Evolutionary conservation across 192 early-diverging fungal genomes (phyloP), one percentile per base, ranked within the genome.

Genomic region (Coemansia sp.): DNA sequence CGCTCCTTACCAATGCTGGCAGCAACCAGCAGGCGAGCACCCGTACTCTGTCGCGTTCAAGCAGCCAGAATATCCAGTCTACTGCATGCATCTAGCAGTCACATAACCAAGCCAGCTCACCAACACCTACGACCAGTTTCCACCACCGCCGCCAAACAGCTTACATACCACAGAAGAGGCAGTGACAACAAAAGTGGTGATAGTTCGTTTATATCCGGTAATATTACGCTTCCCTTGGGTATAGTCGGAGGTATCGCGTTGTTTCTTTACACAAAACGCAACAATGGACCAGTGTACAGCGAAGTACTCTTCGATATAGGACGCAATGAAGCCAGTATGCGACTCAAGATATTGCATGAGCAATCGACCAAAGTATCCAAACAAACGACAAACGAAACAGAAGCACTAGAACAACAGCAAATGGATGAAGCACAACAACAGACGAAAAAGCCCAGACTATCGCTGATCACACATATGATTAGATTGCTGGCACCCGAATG

Each of bases 401-500:
- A 45, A 3, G 11, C 50, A 4, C 50, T 14, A 20, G 16, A 29
- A 40, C 55, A 56, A 14, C 42, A 61, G 18, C 14, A 29, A 56
- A 38, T 14, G 18, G 48, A 38, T 8, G 52, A 55, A 12, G 34
- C 34, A 0, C 20, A 4, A 12, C 20, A 40, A 14, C 25, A 14
- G 3, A 22, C 56, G 20, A 64, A 51, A 29, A 30, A 16, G 17
- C 0, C 42, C 7, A 45, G 32, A 8, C 28, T 18, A 7, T 64
- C 67, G 36, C 57, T 66, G 36, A 17, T 45, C 5, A 5, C 50
- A 12, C 56, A 52, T 31, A 54, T 76, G 5, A 54, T 74, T 3
- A 38, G 64, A n/a, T 68, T 86, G 7, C 59, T 89, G 18, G 80
- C 80, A 51, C 77, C 83, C 17, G 88, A 89, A 59, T 59, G 77